Percentiles rank a stretch among this genome's conserved stretches.
Evolutionary conservation across 1,139 yeast species (phyloP).

Genomic region (Taiozyma onychis): DNA sequence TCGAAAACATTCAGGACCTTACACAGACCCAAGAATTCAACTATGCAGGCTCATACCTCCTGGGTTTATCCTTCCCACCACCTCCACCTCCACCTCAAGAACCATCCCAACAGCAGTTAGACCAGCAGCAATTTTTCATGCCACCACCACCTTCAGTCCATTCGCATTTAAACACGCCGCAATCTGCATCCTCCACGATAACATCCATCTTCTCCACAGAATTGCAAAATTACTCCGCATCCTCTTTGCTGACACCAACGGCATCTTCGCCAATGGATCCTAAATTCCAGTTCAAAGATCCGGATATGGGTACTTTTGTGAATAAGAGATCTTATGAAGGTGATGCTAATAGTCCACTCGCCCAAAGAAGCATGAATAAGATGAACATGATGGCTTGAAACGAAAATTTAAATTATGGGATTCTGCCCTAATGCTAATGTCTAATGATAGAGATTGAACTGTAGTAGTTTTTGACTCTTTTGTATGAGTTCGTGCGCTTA

Average conservation of each 20-base stretch:
- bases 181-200: slow-evolving; percentile 22
- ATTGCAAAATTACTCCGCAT: slow-evolving; percentile 14
- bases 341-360: slow-evolving; percentile 12
- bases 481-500: too few species aligned
- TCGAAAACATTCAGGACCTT: slow-evolving; percentile 11
- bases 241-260: slow-evolving; percentile 16
- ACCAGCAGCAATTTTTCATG: slow-evolving; percentile 1
- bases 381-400: slow-evolving; percentile 13
- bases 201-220: slow-evolving; percentile 19
- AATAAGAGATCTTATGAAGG: slow-evolving; percentile 11
- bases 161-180: slow-evolving; percentile 15
- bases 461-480: neutral
- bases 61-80: slow-evolving; percentile 15
- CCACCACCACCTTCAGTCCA: slow-evolving; percentile 6
- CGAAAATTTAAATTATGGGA: neutral
- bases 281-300: slow-evolving; percentile 2
- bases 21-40: slow-evolving; percentile 9
- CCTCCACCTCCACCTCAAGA: slow-evolving; percentile 1
- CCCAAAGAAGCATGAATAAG: slow-evolving; percentile 21
- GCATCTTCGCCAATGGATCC: slow-evolving; percentile 20
- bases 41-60: slow-evolving; percentile 12
- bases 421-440: neutral
- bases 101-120: neutral
- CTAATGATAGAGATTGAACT: neutral
- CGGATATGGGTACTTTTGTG: slow-evolving; percentile 4